phyloP scores from a whole-genome alignment of 495 filamentous ascomycete genomes.

The Penicillium herquei region DNA sequence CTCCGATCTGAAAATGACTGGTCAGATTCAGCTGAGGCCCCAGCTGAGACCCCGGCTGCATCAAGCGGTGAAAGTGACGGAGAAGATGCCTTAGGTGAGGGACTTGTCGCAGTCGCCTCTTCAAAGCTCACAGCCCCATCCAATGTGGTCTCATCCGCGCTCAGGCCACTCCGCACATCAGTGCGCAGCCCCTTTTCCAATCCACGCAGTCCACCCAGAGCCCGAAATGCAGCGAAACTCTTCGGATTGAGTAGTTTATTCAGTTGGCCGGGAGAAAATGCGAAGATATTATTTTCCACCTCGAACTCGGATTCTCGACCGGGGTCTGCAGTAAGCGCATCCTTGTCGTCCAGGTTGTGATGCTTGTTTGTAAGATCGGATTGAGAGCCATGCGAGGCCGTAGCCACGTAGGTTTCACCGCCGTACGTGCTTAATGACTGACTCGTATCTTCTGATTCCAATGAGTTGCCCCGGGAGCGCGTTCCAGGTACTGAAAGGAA shows the following conservation, averaged over 20 bases:
- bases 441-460: conserved; percentile 58
- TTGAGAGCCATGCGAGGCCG: conserved; percentile 33
- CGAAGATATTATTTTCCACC: conserved; percentile 75
- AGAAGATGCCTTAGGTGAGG: conserved; percentile 30
- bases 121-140: conserved; percentile 69
- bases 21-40: conserved; percentile 25
- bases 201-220: conserved; percentile 73
- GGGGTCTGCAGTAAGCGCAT: conserved; percentile 66
- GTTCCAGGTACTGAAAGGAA: conserved; percentile 62
- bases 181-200: conserved; percentile 76
- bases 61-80: conserved; percentile 8
- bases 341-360: conserved; percentile 48
- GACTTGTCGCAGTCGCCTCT: conserved; percentile 44
- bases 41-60: conserved; percentile 24
- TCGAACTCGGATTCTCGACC: conserved; percentile 70
- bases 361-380: conserved; percentile 39
- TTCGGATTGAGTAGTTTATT: conserved; percentile 81
- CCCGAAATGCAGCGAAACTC: conserved; percentile 71
- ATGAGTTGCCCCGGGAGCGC: conserved; percentile 63
- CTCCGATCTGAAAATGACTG: conserved; percentile 59
- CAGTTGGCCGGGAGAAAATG: conserved; percentile 78
- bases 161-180: conserved; percentile 64
- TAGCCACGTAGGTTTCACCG: conserved; percentile 47
- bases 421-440: conserved; percentile 51
- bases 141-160: conserved; percentile 66